Percentiles rank a stretch among this genome's conserved stretches.
These are phyloP conservation scores for Asparagopsis taxiformis DNA, from an alignment of 31 red algal genomes.

Conservation along the genomic window DNA sequence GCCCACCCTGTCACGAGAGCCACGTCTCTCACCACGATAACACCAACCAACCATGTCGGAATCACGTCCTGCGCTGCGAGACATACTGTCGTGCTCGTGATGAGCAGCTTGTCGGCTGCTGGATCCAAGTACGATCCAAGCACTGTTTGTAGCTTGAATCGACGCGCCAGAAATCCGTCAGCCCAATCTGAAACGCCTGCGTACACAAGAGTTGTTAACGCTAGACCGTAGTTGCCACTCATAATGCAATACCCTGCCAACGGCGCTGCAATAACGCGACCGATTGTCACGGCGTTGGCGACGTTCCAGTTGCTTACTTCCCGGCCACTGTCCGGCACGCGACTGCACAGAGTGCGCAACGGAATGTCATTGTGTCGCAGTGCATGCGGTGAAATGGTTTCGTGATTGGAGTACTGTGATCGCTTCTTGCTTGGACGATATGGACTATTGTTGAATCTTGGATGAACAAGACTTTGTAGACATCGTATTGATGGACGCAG, in stretches of 20 bases:
- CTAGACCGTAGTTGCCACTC: constrained; percentile 42
- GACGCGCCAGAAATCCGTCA: constrained; percentile 75
- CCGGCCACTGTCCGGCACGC: too few relatives aligned
- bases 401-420: too few relatives aligned
- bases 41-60: constrained; percentile 44
- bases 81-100: constrained; percentile 29
- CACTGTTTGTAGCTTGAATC: constrained; percentile 50
- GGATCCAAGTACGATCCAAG: constrained; percentile 83
- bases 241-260: constrained; percentile 55
- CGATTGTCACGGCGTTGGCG: constrained; percentile 69
- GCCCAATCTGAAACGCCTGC: constrained; percentile 72
- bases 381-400: too few relatives aligned
- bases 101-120: constrained; percentile 77
- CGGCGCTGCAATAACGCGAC: constrained; percentile 62
- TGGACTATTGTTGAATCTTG: too few relatives aligned
- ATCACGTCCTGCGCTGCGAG: constrained; percentile 63
- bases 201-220: constrained; percentile 45
- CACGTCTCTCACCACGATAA: constrained; percentile 59
- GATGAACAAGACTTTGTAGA: too few relatives aligned
- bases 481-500: too few relatives aligned
- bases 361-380: too few relatives aligned
- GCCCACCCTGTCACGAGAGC: constrained; percentile 49
- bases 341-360: too few relatives aligned
- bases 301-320: constrained; percentile 49
- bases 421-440: too few relatives aligned